A percentile compares a stretch with the other conserved stretches of the same genome.
Evolutionary conservation across 192 early-diverging fungal genomes (phyloP).

Genomic region (Gaertneriomyces sp.): DNA sequence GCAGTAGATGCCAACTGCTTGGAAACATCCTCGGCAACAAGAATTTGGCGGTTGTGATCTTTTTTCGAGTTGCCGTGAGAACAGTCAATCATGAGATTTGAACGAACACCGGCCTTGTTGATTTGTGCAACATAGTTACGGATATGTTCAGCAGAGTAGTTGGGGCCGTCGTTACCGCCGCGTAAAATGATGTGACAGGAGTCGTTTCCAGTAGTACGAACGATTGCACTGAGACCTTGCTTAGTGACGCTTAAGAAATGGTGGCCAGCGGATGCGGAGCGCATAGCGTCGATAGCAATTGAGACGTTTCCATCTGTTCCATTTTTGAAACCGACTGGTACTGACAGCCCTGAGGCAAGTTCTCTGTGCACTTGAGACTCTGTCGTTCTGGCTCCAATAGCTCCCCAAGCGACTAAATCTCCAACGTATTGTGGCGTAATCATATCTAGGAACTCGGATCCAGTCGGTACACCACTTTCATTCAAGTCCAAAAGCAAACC

Average conservation of each 20-base stretch:
- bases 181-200: slow-evolving; percentile 91
- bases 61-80: slow-evolving; percentile 94
- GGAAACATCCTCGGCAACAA: slow-evolving; percentile 70
- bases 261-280: slow-evolving; percentile 79
- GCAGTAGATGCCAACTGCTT: slow-evolving; percentile 60
- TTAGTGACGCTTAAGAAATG: slow-evolving; percentile 95
- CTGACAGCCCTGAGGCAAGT: slow-evolving; percentile 87
- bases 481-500: slow-evolving; percentile 76
- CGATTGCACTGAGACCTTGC: slow-evolving; percentile 87
- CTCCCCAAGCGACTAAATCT: slow-evolving; percentile 93
- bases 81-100: slow-evolving; percentile 88
- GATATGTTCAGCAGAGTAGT: slow-evolving; percentile 78
- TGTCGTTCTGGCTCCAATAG: slow-evolving; percentile 94
- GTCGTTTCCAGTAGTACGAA: slow-evolving; percentile 73
- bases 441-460: slow-evolving; percentile 86
- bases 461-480: slow-evolving; percentile 78
- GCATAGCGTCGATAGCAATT: slow-evolving; percentile 90
- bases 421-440: slow-evolving; percentile 94
- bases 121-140: slow-evolving; percentile 54
- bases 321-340: slow-evolving; percentile 99
- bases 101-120: slow-evolving; percentile 50
- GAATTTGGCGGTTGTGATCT: slow-evolving; percentile 76
- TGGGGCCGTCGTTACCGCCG: slow-evolving; percentile 81
- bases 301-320: slow-evolving; percentile 90
- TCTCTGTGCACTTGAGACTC: slow-evolving; percentile 95